These are phyloP conservation scores for Schwanniomyces occidentalis DNA, from an alignment of 805 yeast species.

Conservation along the genomic window DNA sequence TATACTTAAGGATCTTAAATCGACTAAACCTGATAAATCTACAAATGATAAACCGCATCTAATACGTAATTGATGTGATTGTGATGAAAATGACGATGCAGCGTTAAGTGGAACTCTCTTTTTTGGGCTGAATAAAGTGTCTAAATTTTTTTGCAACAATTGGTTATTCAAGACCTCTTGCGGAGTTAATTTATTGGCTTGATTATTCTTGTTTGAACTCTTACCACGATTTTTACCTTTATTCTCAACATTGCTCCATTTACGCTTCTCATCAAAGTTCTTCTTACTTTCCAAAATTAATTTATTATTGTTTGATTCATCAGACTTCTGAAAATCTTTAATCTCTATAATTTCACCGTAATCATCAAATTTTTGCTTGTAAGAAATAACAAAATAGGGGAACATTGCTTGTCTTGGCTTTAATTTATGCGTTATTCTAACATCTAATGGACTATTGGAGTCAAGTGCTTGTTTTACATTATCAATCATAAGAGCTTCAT, in stretches of 20 bases:
- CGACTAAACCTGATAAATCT: conserved; percentile 83
- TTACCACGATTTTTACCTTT: conserved; percentile 19
- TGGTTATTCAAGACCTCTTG: conserved; percentile 44
- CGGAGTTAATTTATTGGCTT: conserved; percentile 37
- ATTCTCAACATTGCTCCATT: conserved; percentile 24
- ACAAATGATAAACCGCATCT: conserved; percentile 74
- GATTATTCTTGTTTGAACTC: conserved; percentile 16
- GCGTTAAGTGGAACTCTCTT: conserved; percentile 33
- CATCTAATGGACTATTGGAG: conserved; percentile 52
- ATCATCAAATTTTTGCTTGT: conserved; percentile 70
- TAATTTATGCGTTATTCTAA: conserved; percentile 44
- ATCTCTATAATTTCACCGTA: conserved; percentile 79
- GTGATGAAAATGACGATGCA: conserved; percentile 18
- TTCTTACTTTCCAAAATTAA: conserved; percentile 39
- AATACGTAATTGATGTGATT: conserved; percentile 41
- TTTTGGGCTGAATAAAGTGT: conserved; percentile 54
- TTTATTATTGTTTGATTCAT: conserved; percentile 43
- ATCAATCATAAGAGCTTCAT: conserved; percentile 42
- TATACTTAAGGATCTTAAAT: conserved; percentile 74
- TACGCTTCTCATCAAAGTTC: conserved; percentile 34
- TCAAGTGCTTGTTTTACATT: conserved; percentile 39
- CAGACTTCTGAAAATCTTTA: conserved; percentile 59
- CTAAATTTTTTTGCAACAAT: conserved; percentile 41
- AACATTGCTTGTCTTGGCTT: conserved; percentile 67
- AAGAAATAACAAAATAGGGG: conserved; percentile 56